Conservation (phyloP, 371 early-diverging fungal genomes). For the Syncephalastrum racemosum region DNA sequence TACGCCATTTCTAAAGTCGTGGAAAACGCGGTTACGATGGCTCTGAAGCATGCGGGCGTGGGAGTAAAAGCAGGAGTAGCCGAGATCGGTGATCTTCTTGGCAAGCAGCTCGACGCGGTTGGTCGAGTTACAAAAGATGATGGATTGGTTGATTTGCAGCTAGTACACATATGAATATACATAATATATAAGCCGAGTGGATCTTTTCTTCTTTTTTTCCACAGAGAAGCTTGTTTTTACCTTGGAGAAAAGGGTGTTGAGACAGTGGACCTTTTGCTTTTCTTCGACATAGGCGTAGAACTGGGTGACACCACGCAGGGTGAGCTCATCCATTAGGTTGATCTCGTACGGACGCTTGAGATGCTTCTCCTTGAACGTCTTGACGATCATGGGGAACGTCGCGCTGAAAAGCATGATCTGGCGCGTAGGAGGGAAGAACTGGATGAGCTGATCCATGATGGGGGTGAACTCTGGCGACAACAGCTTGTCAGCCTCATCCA, state of each 20-base stretch:
- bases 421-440: slow-evolving; percentile 78
- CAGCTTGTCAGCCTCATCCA: slow-evolving; percentile 99
- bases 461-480: slow-evolving; percentile 95
- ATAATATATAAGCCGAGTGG: not conserved
- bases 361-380: slow-evolving; percentile 93
- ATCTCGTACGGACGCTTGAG: slow-evolving; percentile 96
- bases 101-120: slow-evolving; percentile 97
- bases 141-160: slow-evolving; percentile 99
- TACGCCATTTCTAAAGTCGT: slow-evolving; percentile 96
- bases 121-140: slow-evolving; percentile 99
- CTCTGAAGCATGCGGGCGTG: slow-evolving; percentile 98
- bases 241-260: slow-evolving; percentile 97
- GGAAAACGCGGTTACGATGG: slow-evolving; percentile 98
- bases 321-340: slow-evolving; percentile 98
- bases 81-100: slow-evolving; percentile 97
- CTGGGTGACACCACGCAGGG: slow-evolving; percentile 96
- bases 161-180: slow-evolving; percentile 10
- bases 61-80: slow-evolving; percentile 98
- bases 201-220: too few relatives aligned
- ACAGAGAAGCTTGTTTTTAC: slow-evolving; percentile 28
- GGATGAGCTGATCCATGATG: slow-evolving; percentile 91
- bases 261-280: slow-evolving; percentile 96
- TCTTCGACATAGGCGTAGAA: slow-evolving; percentile 99
- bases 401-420: slow-evolving; percentile 98
- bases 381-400: slow-evolving; percentile 97